These are phyloP conservation scores for Penicillium pancosmium DNA, from an alignment of 495 filamentous ascomycete genomes.

Conservation along the genomic window DNA sequence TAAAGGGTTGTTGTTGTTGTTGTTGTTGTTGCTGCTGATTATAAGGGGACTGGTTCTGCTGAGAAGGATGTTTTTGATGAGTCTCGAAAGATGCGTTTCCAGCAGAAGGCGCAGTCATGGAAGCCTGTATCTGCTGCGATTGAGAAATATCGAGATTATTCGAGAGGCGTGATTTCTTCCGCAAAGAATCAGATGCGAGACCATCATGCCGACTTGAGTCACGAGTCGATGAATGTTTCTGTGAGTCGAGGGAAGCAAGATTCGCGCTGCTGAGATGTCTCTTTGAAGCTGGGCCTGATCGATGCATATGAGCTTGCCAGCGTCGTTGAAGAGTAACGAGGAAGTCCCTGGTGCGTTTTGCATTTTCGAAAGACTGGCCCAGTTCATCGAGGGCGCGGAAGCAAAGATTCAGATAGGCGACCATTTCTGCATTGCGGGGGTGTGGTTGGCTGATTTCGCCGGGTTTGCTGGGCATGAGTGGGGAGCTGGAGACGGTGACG, in stretches of 20 bases:
- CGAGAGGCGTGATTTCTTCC: slow-evolving; percentile 36
- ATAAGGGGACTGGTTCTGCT: slow-evolving; percentile 12
- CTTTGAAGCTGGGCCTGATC: slow-evolving; percentile 39
- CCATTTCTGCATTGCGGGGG: slow-evolving; percentile 43
- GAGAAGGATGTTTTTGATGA: slow-evolving; percentile 3
- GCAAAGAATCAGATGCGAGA: slow-evolving; percentile 18
- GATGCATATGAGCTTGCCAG: slow-evolving; percentile 51
- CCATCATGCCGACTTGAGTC: neutral
- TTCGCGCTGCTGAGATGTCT: slow-evolving; percentile 37
- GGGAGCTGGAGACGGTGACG: slow-evolving; percentile 45
- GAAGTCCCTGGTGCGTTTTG: slow-evolving; percentile 48
- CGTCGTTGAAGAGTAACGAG: slow-evolving; percentile 49
- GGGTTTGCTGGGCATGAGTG: slow-evolving; percentile 24
- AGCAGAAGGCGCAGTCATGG: slow-evolving; percentile 7
- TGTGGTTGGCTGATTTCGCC: slow-evolving; percentile 25
- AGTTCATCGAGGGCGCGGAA: slow-evolving; percentile 51
- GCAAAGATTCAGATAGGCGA: slow-evolving; percentile 49
- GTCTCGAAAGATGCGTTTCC: slow-evolving; percentile 8
- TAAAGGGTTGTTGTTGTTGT: slow-evolving; percentile 5
- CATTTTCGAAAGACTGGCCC: slow-evolving; percentile 51
- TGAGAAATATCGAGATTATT: slow-evolving; percentile 9
- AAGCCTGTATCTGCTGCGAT: slow-evolving; percentile 7
- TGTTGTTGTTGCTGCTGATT: slow-evolving; percentile 13
- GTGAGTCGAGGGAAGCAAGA: slow-evolving; percentile 8
- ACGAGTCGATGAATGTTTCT: slow-evolving; percentile 1